Evolutionary conservation across 768 basidiomycete genomes (phyloP).

Genomic region (Podaxis sp.): DNA sequence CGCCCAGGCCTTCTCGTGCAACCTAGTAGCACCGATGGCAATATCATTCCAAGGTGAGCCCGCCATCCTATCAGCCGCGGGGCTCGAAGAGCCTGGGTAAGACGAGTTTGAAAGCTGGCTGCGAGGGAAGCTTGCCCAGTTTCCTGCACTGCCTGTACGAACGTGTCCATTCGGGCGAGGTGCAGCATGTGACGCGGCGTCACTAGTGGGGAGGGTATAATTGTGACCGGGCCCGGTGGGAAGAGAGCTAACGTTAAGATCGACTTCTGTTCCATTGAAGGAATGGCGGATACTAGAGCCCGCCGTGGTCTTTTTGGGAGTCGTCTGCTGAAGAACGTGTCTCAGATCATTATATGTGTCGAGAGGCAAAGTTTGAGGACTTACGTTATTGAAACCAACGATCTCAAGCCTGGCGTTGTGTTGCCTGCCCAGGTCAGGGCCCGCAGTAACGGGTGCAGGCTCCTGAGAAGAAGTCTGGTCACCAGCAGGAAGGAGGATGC

Average conservation of each 20-base stretch:
- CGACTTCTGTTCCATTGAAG: slow-evolving; percentile 69
- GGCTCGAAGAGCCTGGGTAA: slow-evolving; percentile 51
- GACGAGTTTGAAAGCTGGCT: slow-evolving; percentile 48
- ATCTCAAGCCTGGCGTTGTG: slow-evolving; percentile 70
- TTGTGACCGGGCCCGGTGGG: slow-evolving; percentile 46
- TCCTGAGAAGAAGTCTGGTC: slow-evolving; percentile 64
- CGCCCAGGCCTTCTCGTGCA: slow-evolving; percentile 62
- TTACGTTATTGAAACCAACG: slow-evolving; percentile 69
- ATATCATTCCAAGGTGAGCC: slow-evolving; percentile 64
- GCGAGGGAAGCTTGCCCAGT: slow-evolving; percentile 67
- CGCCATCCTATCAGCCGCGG: slow-evolving; percentile 53
- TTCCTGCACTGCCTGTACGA: slow-evolving; percentile 78
- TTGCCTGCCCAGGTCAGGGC: slow-evolving; percentile 81
- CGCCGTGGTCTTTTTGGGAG: slow-evolving; percentile 45
- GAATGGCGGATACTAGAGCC: slow-evolving; percentile 66
- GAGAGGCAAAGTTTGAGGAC: slow-evolving; percentile 17
- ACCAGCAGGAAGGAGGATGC: slow-evolving; percentile 54
- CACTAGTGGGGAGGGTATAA: slow-evolving; percentile 19
- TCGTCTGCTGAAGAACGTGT: slow-evolving; percentile 29
- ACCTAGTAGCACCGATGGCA: slow-evolving; percentile 38
- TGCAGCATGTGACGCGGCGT: slow-evolving; percentile 15
- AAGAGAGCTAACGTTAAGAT: slow-evolving; percentile 56
- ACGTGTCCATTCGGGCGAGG: slow-evolving; percentile 64
- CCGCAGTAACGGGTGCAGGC: slow-evolving; percentile 80
- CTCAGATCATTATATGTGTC: neutral